These are phyloP conservation scores for Mortierella hygrophila DNA, from an alignment of 192 early-diverging fungal genomes.

Conservation along the genomic window DNA sequence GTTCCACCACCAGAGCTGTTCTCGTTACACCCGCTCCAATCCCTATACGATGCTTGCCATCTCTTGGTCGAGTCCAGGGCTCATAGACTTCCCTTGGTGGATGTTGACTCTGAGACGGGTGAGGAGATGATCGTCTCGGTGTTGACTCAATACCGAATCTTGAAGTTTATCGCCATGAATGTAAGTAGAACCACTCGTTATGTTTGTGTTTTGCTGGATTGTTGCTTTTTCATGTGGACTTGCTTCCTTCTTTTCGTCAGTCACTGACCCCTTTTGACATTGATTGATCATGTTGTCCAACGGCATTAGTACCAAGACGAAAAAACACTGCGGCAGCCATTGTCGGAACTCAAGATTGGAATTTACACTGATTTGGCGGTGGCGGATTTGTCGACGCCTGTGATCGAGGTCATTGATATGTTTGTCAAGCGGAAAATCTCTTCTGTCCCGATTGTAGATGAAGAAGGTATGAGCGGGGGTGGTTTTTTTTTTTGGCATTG, in stretches of 20 bases:
- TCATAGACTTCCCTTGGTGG: constrained; percentile 91
- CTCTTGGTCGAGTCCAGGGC: constrained; percentile 85
- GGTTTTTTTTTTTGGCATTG: background rate
- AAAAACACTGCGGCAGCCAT: constrained; percentile 71
- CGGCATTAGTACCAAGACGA: constrained; percentile 67
- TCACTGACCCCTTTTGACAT: background rate
- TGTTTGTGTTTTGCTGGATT: background rate
- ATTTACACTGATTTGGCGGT: constrained; percentile 88
- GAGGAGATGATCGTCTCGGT: constrained; percentile 93
- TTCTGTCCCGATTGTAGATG: constrained; percentile 94
- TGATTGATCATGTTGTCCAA: background rate
- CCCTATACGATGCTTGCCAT: constrained; percentile 88
- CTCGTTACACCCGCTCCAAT: constrained; percentile 86
- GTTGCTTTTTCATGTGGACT: background rate
- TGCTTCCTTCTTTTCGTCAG: constrained; percentile 8
- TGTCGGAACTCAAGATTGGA: constrained; percentile 88
- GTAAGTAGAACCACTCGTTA: constrained; percentile 48
- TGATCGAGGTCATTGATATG: constrained; percentile 92
- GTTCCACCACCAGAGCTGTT: constrained; percentile 74
- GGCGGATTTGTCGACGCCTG: constrained; percentile 81
- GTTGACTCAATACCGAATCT: constrained; percentile 88
- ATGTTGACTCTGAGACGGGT: constrained; percentile 78
- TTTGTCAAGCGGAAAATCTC: constrained; percentile 94
- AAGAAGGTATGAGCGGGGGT: constrained; percentile 64
- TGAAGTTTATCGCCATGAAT: constrained; percentile 90